Percentiles rank a stretch among this genome's conserved stretches.
These are phyloP conservation scores for Globisporangium splendens DNA, from an alignment of 352 stramenopile species.

Conservation along the genomic window DNA sequence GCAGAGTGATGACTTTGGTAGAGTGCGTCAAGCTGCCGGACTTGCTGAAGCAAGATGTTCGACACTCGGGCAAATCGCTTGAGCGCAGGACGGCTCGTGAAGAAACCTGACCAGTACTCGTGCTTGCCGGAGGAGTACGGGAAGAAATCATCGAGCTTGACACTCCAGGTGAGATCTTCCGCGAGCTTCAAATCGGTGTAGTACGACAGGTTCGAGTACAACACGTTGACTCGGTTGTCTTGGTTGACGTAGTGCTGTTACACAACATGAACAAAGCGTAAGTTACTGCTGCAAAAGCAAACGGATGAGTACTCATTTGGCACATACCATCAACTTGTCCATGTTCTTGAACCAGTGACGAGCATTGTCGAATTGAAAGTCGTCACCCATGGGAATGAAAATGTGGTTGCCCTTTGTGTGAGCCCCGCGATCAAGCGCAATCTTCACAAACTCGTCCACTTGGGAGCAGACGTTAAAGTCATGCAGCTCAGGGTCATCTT, in stretches of 20 bases:
- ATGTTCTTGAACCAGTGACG: constrained; percentile 93
- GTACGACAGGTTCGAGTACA: constrained; percentile 95
- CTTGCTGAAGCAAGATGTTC: constrained; percentile 86
- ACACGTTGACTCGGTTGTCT: constrained; percentile 89
- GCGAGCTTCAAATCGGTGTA: constrained; percentile 94
- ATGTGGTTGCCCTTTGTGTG: constrained; percentile 80
- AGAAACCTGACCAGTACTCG: constrained; percentile 96
- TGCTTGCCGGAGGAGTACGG: constrained; percentile 92
- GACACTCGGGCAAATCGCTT: constrained; percentile 91
- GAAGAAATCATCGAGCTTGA: constrained; percentile 97
- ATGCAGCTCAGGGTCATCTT: constrained; percentile 84
- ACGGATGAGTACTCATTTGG: background rate
- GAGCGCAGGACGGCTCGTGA: constrained; percentile 90
- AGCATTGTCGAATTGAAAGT: constrained; percentile 94
- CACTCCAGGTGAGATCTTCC: constrained; percentile 70
- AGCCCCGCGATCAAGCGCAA: constrained; percentile 59
- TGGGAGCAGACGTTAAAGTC: constrained; percentile 86
- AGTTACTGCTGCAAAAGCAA: background rate
- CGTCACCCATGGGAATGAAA: constrained; percentile 91
- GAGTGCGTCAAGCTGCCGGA: constrained; percentile 88
- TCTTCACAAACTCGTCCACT: constrained; percentile 87
- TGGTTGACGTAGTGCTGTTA: constrained; percentile 87
- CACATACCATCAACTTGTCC: constrained; percentile 90
- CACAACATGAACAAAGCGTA: background rate
- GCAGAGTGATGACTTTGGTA: constrained; percentile 61